A percentile compares a stretch with the other conserved stretches of the same genome.
These are phyloP conservation scores for Syzygium aromaticum DNA, from an alignment of 345 rosid genomes.

Conservation along the genomic window DNA sequence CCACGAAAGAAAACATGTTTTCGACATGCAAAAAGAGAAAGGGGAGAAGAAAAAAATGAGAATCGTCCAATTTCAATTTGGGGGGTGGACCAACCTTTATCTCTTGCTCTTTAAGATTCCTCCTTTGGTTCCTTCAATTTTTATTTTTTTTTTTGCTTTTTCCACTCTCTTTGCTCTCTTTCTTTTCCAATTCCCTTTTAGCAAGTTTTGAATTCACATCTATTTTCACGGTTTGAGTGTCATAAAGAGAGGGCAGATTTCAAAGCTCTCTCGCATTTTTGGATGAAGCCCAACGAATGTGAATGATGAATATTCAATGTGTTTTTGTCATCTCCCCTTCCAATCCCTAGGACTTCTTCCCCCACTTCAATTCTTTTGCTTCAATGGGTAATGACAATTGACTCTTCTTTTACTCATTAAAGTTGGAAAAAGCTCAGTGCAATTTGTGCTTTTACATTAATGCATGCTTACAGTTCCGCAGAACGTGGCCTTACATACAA, in stretches of 20 bases:
- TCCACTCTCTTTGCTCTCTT: not conserved
- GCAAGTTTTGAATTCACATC: not conserved
- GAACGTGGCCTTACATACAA: not conserved
- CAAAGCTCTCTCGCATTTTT: not conserved
- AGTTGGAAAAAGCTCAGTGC: not conserved
- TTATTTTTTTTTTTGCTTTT: not conserved
- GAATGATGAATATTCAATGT: not conserved
- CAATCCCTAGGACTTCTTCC: not conserved
- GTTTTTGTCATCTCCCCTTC: not conserved
- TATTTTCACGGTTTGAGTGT: conserved; percentile 5
- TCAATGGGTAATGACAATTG: not conserved
- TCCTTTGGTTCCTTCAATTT: not conserved
- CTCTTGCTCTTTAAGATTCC: conserved; percentile 15
- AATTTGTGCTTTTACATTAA: not conserved
- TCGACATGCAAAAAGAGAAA: conserved; percentile 7
- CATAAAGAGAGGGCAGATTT: conserved; percentile 15
- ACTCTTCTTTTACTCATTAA: not conserved
- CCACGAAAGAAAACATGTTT: conserved; percentile 12
- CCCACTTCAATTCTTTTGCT: not conserved
- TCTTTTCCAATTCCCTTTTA: conserved; percentile 7
- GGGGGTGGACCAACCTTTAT: not conserved
- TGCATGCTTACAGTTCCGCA: not conserved
- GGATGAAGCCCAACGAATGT: no score
- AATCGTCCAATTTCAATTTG: not conserved
- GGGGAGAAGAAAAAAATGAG: not conserved